A percentile compares a stretch with the other conserved stretches of the same genome.
phyloP scores from a whole-genome alignment of 2,329 filamentous ascomycete species.

The Tolypocladium nubicola region DNA sequence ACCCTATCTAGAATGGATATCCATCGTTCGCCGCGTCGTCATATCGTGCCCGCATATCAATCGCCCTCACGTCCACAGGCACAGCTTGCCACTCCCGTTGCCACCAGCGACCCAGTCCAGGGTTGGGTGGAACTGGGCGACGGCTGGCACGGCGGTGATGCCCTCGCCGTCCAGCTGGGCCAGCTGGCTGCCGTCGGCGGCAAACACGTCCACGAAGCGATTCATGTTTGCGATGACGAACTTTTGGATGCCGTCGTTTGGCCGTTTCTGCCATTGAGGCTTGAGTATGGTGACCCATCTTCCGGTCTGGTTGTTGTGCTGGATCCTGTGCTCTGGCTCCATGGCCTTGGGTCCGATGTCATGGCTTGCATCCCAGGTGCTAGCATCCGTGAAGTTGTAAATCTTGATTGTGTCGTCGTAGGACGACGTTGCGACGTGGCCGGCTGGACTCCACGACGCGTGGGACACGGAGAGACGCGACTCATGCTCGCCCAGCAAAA shows the following conservation, averaged over 20 bases:
- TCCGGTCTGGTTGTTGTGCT: slow-evolving; percentile 93
- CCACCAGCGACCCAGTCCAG: slow-evolving; percentile 88
- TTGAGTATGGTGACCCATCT: slow-evolving; percentile 79
- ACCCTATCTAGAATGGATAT: neutral
- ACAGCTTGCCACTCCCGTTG: slow-evolving; percentile 85
- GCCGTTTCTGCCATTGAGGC: slow-evolving; percentile 80
- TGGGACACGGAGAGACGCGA: slow-evolving; percentile 83
- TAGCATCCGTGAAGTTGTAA: slow-evolving; percentile 60
- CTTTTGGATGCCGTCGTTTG: slow-evolving; percentile 69
- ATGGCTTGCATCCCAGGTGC: slow-evolving; percentile 47
- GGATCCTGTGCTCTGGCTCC: slow-evolving; percentile 56
- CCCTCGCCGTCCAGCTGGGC: slow-evolving; percentile 81
- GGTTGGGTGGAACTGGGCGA: slow-evolving; percentile 80
- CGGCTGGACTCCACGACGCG: slow-evolving; percentile 77
- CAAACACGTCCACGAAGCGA: slow-evolving; percentile 87
- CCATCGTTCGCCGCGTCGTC: neutral
- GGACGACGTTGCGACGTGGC: slow-evolving; percentile 80
- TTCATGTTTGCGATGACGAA: slow-evolving; percentile 98
- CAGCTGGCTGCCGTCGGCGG: slow-evolving; percentile 71
- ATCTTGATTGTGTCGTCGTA: slow-evolving; percentile 96
- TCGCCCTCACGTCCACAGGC: slow-evolving; percentile 64
- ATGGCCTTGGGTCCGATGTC: slow-evolving; percentile 52
- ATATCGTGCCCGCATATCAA: neutral
- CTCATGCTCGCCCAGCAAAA: slow-evolving; percentile 68
- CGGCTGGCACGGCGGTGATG: slow-evolving; percentile 89